These are phyloP conservation scores for Nakaseomyces nivariensis DNA, from an alignment of 1,139 yeast genomes.

Conservation along the genomic window DNA sequence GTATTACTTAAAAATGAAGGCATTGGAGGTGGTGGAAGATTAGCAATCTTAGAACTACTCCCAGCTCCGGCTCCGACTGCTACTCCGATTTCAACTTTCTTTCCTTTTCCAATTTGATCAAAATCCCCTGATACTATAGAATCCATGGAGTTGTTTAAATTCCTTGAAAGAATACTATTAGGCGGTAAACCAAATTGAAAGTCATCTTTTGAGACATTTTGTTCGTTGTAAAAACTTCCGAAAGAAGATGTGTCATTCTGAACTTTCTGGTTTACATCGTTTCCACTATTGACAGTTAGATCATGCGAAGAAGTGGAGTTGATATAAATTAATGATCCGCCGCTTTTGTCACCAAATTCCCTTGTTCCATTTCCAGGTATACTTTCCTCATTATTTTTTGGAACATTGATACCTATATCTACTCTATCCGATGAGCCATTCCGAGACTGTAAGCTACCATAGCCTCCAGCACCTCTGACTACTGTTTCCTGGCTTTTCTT, in stretches of 20 bases:
- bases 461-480: not conserved
- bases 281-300: not conserved
- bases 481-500: not conserved
- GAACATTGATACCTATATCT: too few relatives aligned
- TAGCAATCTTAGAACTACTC: not conserved
- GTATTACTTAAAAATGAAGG: constrained; percentile 4
- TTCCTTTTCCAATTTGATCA: not conserved
- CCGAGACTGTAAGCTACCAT: not conserved
- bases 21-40: constrained; percentile 9
- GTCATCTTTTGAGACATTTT: not conserved
- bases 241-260: not conserved
- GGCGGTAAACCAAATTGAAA: not conserved
- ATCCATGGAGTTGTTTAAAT: not conserved
- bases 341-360: not conserved
- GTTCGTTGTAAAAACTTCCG: not conserved
- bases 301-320: not conserved
- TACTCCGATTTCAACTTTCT: not conserved
- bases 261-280: not conserved
- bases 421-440: not conserved
- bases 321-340: too few relatives aligned
- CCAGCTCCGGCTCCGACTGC: not conserved
- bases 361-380: not conserved
- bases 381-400: too few relatives aligned
- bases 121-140: not conserved
- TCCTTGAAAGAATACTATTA: not conserved